phyloP scores from a whole-genome alignment of 2,329 filamentous ascomycete genomes.

The Aspergillaceae sp. region DNA sequence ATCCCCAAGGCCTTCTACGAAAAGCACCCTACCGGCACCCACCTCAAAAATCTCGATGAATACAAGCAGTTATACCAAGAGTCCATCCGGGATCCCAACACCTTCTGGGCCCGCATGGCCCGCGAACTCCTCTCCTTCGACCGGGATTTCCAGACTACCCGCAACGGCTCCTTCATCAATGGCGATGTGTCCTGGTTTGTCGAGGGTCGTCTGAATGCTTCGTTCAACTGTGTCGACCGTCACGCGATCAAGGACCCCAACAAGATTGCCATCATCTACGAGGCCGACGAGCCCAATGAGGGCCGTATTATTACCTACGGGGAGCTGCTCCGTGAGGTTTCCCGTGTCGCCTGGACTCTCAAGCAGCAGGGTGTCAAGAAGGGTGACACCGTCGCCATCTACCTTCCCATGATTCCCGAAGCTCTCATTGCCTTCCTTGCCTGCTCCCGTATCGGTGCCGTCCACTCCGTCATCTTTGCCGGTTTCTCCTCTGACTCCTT shows the following conservation, averaged over 20 bases:
- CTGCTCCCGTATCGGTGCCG: constrained; percentile 81
- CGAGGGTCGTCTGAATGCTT: constrained; percentile 88
- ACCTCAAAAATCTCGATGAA: constrained; percentile 52
- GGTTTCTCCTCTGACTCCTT: constrained; percentile 96
- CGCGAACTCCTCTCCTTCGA: constrained; percentile 87
- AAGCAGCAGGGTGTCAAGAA: constrained; percentile 95
- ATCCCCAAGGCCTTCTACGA: constrained; percentile 49
- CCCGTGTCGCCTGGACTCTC: constrained; percentile 73
- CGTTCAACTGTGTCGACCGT: constrained; percentile 94
- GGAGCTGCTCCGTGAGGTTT: constrained; percentile 89
- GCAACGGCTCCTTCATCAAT: constrained; percentile 62
- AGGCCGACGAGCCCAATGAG: constrained; percentile 82
- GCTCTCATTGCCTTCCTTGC: constrained; percentile 85
- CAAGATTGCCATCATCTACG: constrained; percentile 95
- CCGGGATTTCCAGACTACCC: constrained; percentile 83
- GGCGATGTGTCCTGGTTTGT: constrained; percentile 93
- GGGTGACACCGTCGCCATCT: constrained; percentile 93
- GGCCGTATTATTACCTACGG: constrained; percentile 87
- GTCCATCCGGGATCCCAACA: constrained; percentile 79
- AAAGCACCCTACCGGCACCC: constrained; percentile 54
- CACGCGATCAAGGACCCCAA: constrained; percentile 93
- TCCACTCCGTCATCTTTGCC: constrained; percentile 96
- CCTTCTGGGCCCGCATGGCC: constrained; percentile 82
- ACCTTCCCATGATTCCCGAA: constrained; percentile 98
- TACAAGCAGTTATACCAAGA: constrained; percentile 62